Percentiles rank a stretch among this genome's conserved stretches.
Evolutionary conservation across 2,329 filamentous ascomycete species (phyloP).

Genomic region (Hypoxylon sp.): DNA sequence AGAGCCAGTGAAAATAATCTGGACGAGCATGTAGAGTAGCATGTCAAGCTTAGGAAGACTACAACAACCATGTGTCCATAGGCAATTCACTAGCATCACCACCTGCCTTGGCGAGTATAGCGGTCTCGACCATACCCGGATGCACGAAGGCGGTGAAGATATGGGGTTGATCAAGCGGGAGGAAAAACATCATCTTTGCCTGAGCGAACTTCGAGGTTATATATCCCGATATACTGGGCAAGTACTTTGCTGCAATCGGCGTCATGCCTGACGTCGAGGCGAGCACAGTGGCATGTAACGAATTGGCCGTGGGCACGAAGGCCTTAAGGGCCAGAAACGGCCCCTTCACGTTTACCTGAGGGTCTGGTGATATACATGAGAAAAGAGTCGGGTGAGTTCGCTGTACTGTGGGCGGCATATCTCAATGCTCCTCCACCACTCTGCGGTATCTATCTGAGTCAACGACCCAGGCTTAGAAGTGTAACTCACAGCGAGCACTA

Average conservation of each 20-base stretch:
- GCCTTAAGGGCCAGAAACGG: background rate
- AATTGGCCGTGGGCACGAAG: conserved; percentile 21
- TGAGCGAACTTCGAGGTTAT: conserved; percentile 32
- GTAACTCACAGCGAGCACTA: too few relatives aligned
- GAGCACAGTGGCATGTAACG: conserved; percentile 37
- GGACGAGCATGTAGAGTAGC: too few relatives aligned
- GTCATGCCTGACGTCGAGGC: conserved; percentile 3
- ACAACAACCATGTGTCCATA: conserved; percentile 27
- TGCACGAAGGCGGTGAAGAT: conserved; percentile 43
- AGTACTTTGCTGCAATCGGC: background rate
- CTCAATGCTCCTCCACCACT: conserved; percentile 46
- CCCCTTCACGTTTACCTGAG: background rate
- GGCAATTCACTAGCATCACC: conserved; percentile 39
- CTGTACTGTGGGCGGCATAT: too few relatives aligned
- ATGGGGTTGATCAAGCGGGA: conserved; percentile 43
- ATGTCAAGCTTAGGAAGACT: too few relatives aligned
- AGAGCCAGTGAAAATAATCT: too few relatives aligned
- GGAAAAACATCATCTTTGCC: conserved; percentile 44
- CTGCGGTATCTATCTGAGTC: too few relatives aligned
- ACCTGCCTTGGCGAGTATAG: conserved; percentile 41
- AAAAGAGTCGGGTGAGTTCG: background rate
- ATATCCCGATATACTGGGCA: conserved; percentile 36
- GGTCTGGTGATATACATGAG: too few relatives aligned
- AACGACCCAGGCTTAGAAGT: too few relatives aligned
- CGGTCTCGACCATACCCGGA: conserved; percentile 44